A percentile compares a stretch with the other conserved stretches of the same genome.
Evolutionary conservation across 805 yeast species (phyloP).

Genomic region (Teunomyces atbi): DNA sequence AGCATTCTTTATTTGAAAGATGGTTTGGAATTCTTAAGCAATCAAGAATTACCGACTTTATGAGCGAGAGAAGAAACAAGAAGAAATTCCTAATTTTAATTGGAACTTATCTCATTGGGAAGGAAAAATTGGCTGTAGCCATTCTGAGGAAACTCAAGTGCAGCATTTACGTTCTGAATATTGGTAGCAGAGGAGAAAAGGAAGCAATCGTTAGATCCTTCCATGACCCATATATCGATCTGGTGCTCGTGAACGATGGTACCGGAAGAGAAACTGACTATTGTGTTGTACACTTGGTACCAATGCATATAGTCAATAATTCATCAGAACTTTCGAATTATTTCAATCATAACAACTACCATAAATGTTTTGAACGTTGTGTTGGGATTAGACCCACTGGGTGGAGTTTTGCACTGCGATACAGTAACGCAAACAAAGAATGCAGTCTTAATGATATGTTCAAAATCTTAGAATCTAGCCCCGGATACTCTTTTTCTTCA

Average conservation of each 20-base stretch:
- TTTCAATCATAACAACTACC: conserved; percentile 45
- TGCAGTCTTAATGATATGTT: conserved; percentile 6
- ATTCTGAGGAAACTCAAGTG: conserved; percentile 52
- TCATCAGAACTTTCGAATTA: conserved; percentile 47
- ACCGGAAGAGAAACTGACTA: conserved; percentile 47
- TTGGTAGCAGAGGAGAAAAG: conserved; percentile 45
- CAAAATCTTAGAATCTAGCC: conserved; percentile 15
- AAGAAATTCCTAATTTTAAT: conserved; percentile 57
- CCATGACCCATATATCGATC: conserved; percentile 41
- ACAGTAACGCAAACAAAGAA: conserved; percentile 8
- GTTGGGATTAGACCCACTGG: conserved; percentile 88
- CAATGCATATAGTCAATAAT: conserved; percentile 56
- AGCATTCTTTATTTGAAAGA: conserved; percentile 20
- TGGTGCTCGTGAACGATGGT: conserved; percentile 26
- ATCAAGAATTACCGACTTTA: conserved; percentile 40
- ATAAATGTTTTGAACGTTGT: conserved; percentile 51
- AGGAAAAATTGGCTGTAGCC: conserved; percentile 76
- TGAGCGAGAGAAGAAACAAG: conserved; percentile 18
- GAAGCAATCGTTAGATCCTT: conserved; percentile 42
- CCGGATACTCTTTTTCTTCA: conserved; percentile 21
- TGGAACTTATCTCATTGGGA: conserved; percentile 92
- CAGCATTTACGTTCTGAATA: conserved; percentile 53
- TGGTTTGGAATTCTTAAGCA: conserved; percentile 38
- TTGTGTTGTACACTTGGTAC: conserved; percentile 60
- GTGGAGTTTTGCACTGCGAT: conserved; percentile 58